phyloP scores from a whole-genome alignment of 2,329 filamentous ascomycete genomes.

The Endothia cerciana region DNA sequence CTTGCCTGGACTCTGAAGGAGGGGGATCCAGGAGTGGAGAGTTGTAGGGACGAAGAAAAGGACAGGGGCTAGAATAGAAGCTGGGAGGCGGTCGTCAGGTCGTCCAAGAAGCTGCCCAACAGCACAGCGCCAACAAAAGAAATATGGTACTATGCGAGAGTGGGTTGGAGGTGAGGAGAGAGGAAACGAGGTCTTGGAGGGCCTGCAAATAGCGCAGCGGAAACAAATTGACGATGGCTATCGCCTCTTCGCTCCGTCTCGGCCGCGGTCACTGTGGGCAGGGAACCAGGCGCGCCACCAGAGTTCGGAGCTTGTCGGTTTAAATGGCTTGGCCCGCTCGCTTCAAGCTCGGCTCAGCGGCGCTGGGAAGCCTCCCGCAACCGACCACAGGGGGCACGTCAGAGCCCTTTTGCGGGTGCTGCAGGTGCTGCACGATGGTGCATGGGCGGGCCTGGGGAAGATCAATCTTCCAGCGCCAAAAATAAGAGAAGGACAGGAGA shows the following conservation, averaged over 20 bases:
- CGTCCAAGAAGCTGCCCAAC: slow-evolving; percentile 28
- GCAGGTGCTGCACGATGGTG: not conserved
- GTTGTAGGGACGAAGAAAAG: not conserved
- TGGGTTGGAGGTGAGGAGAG: slow-evolving; percentile 27
- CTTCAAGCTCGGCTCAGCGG: slow-evolving; percentile 23
- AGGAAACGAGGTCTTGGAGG: not conserved
- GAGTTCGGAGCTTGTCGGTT: slow-evolving; percentile 28
- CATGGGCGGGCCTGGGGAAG: not conserved
- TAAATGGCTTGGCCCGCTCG: slow-evolving; percentile 27
- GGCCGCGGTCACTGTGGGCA: slow-evolving; percentile 12
- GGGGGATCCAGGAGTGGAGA: slow-evolving; percentile 19
- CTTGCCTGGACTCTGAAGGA: slow-evolving; percentile 34
- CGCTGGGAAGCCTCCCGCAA: not conserved
- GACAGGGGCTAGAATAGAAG: not conserved
- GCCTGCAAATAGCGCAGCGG: slow-evolving; percentile 41
- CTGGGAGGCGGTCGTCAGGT: slow-evolving; percentile 21
- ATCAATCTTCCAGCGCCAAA: slow-evolving; percentile 1
- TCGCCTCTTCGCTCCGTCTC: slow-evolving; percentile 13
- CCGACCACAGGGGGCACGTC: not conserved
- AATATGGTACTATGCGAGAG: slow-evolving; percentile 13
- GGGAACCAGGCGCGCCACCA: slow-evolving; percentile 5
- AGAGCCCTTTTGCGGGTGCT: not conserved
- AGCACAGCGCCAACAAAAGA: slow-evolving; percentile 26
- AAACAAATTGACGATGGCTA: slow-evolving; percentile 34
- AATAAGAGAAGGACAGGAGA: no score